Conservation (phyloP, 2,329 filamentous ascomycete genomes). For the Paecilomyces dactylethromorphus region DNA sequence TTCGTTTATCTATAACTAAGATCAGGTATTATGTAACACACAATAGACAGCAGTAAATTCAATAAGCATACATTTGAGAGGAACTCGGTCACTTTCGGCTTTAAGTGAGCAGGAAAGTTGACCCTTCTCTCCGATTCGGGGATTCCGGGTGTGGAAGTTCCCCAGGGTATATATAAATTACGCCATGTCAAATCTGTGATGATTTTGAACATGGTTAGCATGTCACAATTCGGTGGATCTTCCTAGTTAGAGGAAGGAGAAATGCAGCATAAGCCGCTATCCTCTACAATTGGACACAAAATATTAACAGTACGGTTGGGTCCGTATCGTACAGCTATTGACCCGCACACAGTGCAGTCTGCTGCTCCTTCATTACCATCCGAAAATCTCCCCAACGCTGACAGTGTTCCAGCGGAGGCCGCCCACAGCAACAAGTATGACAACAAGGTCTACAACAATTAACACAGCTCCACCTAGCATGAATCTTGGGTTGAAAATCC, state of each 20-base stretch:
- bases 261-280: not conserved
- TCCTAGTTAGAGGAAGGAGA: not conserved
- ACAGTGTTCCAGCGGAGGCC: conserved; percentile 70
- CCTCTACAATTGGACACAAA: not conserved
- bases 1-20: not conserved
- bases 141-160: not conserved
- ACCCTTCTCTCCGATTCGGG: not conserved
- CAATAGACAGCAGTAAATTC: not conserved
- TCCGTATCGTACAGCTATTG: not conserved
- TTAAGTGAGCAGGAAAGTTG: not conserved
- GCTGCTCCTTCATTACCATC: conserved; percentile 49
- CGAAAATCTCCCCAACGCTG: conserved; percentile 83
- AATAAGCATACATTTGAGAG: not conserved
- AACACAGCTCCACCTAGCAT: conserved; percentile 71
- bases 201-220: not conserved
- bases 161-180: not conserved
- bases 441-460: conserved; percentile 69
- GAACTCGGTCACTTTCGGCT: not conserved
- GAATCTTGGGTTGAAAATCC: conserved; percentile 86
- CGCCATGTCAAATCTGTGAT: not conserved
- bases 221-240: not conserved
- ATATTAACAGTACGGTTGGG: not conserved
- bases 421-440: conserved; percentile 62
- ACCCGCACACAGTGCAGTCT: not conserved
- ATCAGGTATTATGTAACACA: not conserved